phyloP scores from a whole-genome alignment of 345 rosid species.

The Aquilaria malaccensis region DNA sequence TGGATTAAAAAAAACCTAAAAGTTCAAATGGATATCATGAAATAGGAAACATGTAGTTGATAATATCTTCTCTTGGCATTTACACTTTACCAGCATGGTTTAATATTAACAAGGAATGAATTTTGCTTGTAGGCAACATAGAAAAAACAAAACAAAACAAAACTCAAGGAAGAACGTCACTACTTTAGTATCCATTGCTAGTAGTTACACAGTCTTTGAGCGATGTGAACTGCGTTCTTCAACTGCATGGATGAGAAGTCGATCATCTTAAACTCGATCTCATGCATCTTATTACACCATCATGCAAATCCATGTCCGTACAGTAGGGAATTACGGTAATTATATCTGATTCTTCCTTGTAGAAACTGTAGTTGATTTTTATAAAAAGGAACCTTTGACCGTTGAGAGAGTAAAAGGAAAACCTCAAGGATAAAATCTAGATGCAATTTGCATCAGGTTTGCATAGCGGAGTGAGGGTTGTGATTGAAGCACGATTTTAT shows the following conservation, averaged over 20 bases:
- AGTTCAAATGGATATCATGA: too few relatives aligned
- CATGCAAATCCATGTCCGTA: constrained; percentile 21
- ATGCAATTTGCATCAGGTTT: constrained; percentile 50
- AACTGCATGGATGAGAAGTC: constrained; percentile 30
- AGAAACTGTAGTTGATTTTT: constrained; percentile 49
- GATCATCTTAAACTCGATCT: constrained; percentile 51
- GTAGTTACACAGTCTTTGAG: constrained; percentile 62
- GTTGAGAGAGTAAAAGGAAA: constrained; percentile 71
- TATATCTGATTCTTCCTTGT: constrained; percentile 60
- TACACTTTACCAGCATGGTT: constrained; percentile 12
- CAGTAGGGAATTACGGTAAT: constrained; percentile 36
- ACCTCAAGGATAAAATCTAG: constrained; percentile 45
- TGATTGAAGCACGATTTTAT: constrained; percentile 42
- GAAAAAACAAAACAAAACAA: constrained; percentile 1
- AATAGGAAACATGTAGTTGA: neutral
- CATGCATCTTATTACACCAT: constrained; percentile 39
- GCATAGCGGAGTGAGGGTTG: constrained; percentile 43
- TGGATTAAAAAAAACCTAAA: too few relatives aligned
- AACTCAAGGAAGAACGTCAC: neutral
- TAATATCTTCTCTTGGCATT: constrained; percentile 2
- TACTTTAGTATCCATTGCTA: constrained; percentile 52
- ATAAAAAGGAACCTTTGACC: constrained; percentile 62
- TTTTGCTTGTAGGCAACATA: constrained; percentile 3
- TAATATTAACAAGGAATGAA: neutral
- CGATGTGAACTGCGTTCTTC: constrained; percentile 73